phyloP scores from a whole-genome alignment of 1,284 basidiomycete genomes.

The Athelia psychrophila region DNA sequence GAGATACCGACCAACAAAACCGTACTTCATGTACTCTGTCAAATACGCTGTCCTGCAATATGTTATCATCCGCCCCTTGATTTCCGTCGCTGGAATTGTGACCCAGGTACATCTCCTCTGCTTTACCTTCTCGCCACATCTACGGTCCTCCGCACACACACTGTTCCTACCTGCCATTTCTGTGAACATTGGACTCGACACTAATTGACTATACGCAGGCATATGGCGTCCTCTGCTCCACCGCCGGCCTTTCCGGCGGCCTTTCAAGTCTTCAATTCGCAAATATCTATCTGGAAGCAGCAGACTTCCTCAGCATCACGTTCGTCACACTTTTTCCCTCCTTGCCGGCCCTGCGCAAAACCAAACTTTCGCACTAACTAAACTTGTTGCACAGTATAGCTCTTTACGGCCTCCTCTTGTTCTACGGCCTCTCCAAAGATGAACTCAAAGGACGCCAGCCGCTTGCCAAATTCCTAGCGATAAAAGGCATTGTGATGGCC shows the following conservation, averaged over 20 bases:
- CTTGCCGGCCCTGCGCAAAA: too few relatives aligned
- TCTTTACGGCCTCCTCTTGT: slow-evolving; percentile 77
- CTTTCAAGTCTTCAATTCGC: slow-evolving; percentile 53
- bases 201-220: slow-evolving; percentile 9
- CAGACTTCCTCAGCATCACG: slow-evolving; percentile 82
- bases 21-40: slow-evolving; percentile 87
- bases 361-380: not conserved
- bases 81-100: slow-evolving; percentile 75
- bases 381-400: slow-evolving; percentile 63
- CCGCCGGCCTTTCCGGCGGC: slow-evolving; percentile 40
- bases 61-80: slow-evolving; percentile 60
- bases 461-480: slow-evolving; percentile 77
- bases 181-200: too few relatives aligned
- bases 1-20: slow-evolving; percentile 80
- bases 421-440: slow-evolving; percentile 77
- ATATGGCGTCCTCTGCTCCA: slow-evolving; percentile 64
- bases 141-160: too few relatives aligned
- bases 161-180: too few relatives aligned
- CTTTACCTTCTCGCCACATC: too few relatives aligned
- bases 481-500: slow-evolving; percentile 86
- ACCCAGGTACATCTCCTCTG: slow-evolving; percentile 40
- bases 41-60: slow-evolving; percentile 89
- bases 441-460: slow-evolving; percentile 76
- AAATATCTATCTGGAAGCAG: slow-evolving; percentile 64
- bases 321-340: slow-evolving; percentile 22